Evolutionary conservation across 169 alveolate species (phyloP), one percentile per base, ranked within the genome.

Genomic region (Plasmodium gallinaceum): DNA sequence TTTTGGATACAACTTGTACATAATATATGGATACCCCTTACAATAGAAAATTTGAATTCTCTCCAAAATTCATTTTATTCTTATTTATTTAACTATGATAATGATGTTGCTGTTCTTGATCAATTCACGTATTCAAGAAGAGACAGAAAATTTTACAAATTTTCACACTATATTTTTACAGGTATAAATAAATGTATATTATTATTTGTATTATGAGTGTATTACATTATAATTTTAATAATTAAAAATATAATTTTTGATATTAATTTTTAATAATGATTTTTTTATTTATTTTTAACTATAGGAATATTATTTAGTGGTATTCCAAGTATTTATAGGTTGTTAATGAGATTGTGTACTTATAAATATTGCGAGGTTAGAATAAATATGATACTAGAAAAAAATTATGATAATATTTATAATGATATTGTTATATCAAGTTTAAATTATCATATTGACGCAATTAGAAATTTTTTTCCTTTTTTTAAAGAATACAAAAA

Each of bases 1-100:
- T 83, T 83, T 8, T 83, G 91, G 91, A 60, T 83, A 51, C 91
- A 66, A 43, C n/a, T 83, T 26, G 74, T 83, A 16, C 91, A 83
- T 61, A 83, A 83, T 60, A 69, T 83, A 51, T 83, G 91, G 91
- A 83, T 83, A 14, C 85, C 91, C n/a, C 74, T 83, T 18, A 45
- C 61, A n/a, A 52, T 83, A 45, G 60, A 83, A 39, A 52, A 42
- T 9, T 66, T 68, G 51, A 68, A 68, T 60, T 66, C 73, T 62
- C 52, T 52, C 5, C 69, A 71, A 14, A 52, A 42, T 18, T 57
- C 78, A 16, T 68, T 83, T 69, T 83, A 39, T 54, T 83, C 85
- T 9, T 83, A 83, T n/a, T 48, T 83, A 9, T 46, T 83, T 22
- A 83, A 42, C 54, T 83, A 83, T 26, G 61, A 68, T 24, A 83